Evolutionary conservation across 257 asterid species (phyloP).

Genomic region (Solanum bulbocastanum): DNA sequence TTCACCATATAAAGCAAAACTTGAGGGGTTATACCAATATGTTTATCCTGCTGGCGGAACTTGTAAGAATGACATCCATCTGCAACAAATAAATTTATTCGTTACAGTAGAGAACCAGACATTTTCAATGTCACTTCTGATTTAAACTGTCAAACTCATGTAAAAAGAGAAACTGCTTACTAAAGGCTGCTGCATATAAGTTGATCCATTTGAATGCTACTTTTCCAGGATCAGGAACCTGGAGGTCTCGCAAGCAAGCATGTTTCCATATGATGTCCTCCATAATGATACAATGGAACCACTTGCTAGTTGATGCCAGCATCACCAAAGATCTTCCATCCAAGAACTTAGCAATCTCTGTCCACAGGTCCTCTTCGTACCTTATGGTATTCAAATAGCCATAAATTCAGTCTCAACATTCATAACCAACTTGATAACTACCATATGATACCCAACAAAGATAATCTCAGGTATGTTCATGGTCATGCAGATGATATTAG

Average conservation of each 20-base stretch:
- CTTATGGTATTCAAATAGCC: slow-evolving; percentile 20
- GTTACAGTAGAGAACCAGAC: neutral
- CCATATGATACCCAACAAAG: neutral
- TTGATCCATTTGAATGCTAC: slow-evolving; percentile 67
- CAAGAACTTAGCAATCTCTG: slow-evolving; percentile 82
- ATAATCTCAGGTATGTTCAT: neutral
- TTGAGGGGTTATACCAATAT: slow-evolving; percentile 48
- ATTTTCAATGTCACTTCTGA: neutral
- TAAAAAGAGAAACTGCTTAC: slow-evolving; percentile 27
- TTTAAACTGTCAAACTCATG: neutral
- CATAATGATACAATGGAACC: slow-evolving; percentile 68
- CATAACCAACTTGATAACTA: neutral
- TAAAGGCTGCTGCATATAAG: slow-evolving; percentile 74
- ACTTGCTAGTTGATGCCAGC: slow-evolving; percentile 69
- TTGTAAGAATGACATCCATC: slow-evolving; percentile 92
- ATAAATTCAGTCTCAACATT: neutral
- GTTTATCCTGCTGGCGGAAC: slow-evolving; percentile 81
- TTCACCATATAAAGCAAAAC: neutral
- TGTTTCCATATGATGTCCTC: slow-evolving; percentile 74
- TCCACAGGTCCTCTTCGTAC: slow-evolving; percentile 89
- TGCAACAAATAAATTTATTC: slow-evolving; percentile 24
- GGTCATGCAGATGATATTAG: neutral
- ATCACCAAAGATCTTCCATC: slow-evolving; percentile 86
- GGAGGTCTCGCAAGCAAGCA: slow-evolving; percentile 88
- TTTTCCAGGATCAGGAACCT: slow-evolving; percentile 72